Evolutionary conservation across 768 basidiomycete species (phyloP).

Genomic region (Lentinula lateritia): DNA sequence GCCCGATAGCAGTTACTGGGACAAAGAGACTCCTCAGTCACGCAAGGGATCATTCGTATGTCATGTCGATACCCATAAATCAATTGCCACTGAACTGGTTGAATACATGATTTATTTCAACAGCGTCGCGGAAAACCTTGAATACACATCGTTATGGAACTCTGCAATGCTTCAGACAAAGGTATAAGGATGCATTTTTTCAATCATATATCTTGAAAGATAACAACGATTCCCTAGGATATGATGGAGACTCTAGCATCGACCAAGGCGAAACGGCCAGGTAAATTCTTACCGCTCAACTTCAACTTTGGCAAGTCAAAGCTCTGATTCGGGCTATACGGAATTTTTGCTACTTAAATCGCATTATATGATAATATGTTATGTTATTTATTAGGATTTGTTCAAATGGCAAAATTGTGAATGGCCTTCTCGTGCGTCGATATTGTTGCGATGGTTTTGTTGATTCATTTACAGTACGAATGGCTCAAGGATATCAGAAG

Average conservation of each 20-base stretch:
- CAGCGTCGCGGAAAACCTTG: conserved; percentile 41
- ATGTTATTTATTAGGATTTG: too few species aligned
- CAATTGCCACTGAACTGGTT: too few species aligned
- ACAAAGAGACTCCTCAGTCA: conserved; percentile 78
- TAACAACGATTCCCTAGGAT: not conserved
- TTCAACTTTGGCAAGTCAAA: not conserved
- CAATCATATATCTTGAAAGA: too few species aligned
- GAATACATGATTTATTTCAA: too few species aligned
- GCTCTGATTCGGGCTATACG: not conserved
- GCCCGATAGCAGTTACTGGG: conserved; percentile 70
- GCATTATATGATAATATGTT: too few species aligned
- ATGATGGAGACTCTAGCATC: not conserved
- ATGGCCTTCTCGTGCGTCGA: too few species aligned
- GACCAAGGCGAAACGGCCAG: not conserved
- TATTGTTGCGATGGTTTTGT: too few species aligned
- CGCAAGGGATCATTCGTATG: conserved; percentile 73
- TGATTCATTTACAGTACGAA: too few species aligned
- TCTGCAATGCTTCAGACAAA: conserved; percentile 42
- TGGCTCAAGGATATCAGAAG: too few species aligned
- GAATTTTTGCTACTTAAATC: too few species aligned
- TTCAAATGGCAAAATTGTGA: too few species aligned
- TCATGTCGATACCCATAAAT: not conserved
- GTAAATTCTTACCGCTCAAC: not conserved
- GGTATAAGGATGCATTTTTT: conserved; percentile 21
- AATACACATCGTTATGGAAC: conserved; percentile 58